These are phyloP conservation scores for Gymnopilus dilepis DNA, from an alignment of 768 basidiomycete species.

Conservation along the genomic window DNA sequence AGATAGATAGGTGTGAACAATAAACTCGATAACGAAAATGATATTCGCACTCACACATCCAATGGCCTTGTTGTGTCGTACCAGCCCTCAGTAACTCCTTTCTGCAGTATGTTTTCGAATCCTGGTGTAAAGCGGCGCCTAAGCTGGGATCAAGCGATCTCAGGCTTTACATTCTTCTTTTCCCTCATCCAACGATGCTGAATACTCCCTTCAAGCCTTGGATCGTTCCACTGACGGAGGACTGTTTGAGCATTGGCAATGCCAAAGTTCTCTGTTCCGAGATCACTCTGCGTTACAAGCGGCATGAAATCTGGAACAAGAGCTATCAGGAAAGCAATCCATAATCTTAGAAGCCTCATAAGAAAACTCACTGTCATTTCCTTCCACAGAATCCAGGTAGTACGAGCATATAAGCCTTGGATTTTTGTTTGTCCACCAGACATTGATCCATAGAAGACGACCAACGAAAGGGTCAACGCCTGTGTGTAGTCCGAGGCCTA, in stretches of 20 bases:
- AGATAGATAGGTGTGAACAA: constrained; percentile 12
- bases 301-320: constrained; percentile 34
- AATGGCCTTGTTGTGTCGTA: constrained; percentile 11
- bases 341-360: constrained; percentile 7
- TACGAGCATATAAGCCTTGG: constrained; percentile 34
- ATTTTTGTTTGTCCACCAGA: constrained; percentile 44
- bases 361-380: constrained; percentile 13
- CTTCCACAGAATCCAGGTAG: constrained; percentile 32
- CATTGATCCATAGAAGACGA: constrained; percentile 32
- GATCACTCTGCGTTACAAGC: constrained; percentile 46
- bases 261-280: constrained; percentile 44
- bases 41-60: constrained; percentile 14
- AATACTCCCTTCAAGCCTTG: constrained; percentile 26
- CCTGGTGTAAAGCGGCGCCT: constrained; percentile 38
- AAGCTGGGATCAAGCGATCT: constrained; percentile 43
- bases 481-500: constrained; percentile 37
- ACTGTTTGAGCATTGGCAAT: constrained; percentile 47
- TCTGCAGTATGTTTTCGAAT: constrained; percentile 40
- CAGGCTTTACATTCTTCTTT: constrained; percentile 43
- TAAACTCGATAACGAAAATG: not conserved
- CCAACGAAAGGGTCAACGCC: constrained; percentile 39
- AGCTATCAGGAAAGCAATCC: not conserved
- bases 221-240: constrained; percentile 44
- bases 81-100: constrained; percentile 29
- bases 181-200: constrained; percentile 41